A percentile compares a stretch with the other conserved stretches of the same genome.
These are phyloP conservation scores for Ciborinia camelliae DNA, from an alignment of 2,329 filamentous ascomycete species.

Conservation along the genomic window DNA sequence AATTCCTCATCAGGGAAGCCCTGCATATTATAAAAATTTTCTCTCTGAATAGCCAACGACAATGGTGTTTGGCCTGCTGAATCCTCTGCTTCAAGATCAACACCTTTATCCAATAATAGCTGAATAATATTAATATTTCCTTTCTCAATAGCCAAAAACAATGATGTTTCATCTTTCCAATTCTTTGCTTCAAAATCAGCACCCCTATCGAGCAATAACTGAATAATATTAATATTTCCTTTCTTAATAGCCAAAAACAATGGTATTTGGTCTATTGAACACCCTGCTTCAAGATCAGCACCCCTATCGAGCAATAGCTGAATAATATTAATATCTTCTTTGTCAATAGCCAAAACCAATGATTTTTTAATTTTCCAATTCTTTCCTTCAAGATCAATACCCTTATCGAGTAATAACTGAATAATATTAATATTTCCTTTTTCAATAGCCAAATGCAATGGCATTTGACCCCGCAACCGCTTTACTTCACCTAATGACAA, in stretches of 20 bases:
- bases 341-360: no score
- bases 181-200: not conserved
- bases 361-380: fast-evolving
- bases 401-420: not conserved
- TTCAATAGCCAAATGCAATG: not conserved
- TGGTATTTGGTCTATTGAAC: no score
- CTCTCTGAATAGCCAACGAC: no score
- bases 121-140: fast-evolving
- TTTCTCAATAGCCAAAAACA: not conserved
- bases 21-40: no score
- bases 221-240: no score
- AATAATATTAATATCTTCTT: no score
- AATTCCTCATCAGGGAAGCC: no score
- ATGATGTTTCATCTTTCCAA: not conserved
- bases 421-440: not conserved
- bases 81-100: not conserved
- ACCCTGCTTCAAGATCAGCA: not conserved
- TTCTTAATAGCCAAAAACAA: no score
- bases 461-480: no score
- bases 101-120: not conserved
- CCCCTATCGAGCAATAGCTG: not conserved
- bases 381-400: no score
- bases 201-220: not conserved
- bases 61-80: not conserved
- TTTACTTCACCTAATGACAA: no score